These are phyloP conservation scores for Infundibulicybe gibba DNA, from an alignment of 768 basidiomycete species.

Conservation along the genomic window DNA sequence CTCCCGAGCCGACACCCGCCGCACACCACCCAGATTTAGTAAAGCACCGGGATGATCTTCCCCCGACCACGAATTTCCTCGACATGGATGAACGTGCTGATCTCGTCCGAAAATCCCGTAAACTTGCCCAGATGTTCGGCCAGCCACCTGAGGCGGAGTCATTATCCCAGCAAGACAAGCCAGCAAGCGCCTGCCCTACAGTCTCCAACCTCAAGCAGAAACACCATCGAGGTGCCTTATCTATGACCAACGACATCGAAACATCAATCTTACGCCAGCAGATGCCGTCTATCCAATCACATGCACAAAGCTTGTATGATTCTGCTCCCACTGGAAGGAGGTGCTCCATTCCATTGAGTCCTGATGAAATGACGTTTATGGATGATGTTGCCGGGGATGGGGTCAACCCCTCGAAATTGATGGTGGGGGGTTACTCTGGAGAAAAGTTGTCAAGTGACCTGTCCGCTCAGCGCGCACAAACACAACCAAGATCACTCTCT, in stretches of 20 bases:
- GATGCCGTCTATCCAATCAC: conserved; percentile 9
- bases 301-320: too few species aligned
- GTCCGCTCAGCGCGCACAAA: conserved; percentile 12
- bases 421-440: too few species aligned
- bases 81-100: conserved; percentile 64
- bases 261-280: conserved; percentile 3
- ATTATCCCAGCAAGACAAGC: conserved; percentile 24
- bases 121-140: conserved; percentile 80
- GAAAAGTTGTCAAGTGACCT: conserved; percentile 9
- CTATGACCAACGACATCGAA: conserved; percentile 17
- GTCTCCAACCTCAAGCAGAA: not conserved
- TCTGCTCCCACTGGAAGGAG: conserved; percentile 30
- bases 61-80: conserved; percentile 68
- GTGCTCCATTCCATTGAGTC: conserved; percentile 52
- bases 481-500: conserved; percentile 23
- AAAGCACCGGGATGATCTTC: conserved; percentile 23
- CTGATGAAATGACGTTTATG: conserved; percentile 40
- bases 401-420: conserved; percentile 5
- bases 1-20: conserved; percentile 5
- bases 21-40: conserved; percentile 6
- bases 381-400: conserved; percentile 12
- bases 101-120: conserved; percentile 68
- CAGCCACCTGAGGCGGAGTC: conserved; percentile 51
- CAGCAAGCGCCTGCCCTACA: conserved; percentile 8
- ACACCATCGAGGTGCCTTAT: conserved; percentile 16